A percentile compares a stretch with the other conserved stretches of the same genome.
Evolutionary conservation across 176 grass and related monocot species (phyloP).

Genomic region (Metroxylon sagu): DNA sequence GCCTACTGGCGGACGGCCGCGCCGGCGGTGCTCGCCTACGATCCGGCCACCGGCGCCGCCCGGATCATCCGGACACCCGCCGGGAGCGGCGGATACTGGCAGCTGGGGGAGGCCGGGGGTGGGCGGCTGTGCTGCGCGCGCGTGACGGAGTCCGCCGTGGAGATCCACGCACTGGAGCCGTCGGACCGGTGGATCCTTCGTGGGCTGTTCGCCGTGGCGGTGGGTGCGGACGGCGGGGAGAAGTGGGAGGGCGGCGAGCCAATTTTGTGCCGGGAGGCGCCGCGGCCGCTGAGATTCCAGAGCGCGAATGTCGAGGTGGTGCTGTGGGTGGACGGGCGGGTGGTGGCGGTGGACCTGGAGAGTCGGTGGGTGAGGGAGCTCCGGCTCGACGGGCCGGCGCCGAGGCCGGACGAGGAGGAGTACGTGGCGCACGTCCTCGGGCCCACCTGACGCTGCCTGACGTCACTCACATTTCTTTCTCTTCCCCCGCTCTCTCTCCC

Average conservation of each 20-base stretch:
- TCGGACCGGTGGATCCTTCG: slow-evolving; percentile 6
- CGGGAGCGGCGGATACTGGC: not conserved
- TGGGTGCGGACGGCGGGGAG: not conserved
- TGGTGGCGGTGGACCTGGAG: slow-evolving; percentile 13
- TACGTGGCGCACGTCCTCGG: slow-evolving; percentile 13
- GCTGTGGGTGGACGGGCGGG: slow-evolving; percentile 17
- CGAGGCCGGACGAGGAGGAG: not conserved
- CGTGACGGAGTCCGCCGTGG: slow-evolving; percentile 7
- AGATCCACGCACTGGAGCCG: not conserved
- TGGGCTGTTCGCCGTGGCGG: not conserved
- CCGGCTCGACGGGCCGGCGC: not conserved
- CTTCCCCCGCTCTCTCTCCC: too few species aligned
- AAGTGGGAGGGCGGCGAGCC: slow-evolving; percentile 9
- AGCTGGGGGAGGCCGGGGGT: slow-evolving; percentile 14
- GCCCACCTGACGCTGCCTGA: too few species aligned
- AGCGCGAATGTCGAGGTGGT: slow-evolving; percentile 23
- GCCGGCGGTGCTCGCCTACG: slow-evolving; percentile 9
- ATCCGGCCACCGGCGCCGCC: slow-evolving; percentile 7
- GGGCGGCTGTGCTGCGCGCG: slow-evolving; percentile 9
- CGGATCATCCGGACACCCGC: not conserved
- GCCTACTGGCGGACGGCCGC: slow-evolving; percentile 14
- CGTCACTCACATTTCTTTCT: too few species aligned
- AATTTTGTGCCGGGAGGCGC: slow-evolving; percentile 9
- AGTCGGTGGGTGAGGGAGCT: slow-evolving; percentile 6
- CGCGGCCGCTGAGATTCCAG: slow-evolving; percentile 19